Evolutionary conservation across 768 basidiomycete species (phyloP), one percentile per base, ranked within the genome.

Genomic region (Podaxis sp.): DNA sequence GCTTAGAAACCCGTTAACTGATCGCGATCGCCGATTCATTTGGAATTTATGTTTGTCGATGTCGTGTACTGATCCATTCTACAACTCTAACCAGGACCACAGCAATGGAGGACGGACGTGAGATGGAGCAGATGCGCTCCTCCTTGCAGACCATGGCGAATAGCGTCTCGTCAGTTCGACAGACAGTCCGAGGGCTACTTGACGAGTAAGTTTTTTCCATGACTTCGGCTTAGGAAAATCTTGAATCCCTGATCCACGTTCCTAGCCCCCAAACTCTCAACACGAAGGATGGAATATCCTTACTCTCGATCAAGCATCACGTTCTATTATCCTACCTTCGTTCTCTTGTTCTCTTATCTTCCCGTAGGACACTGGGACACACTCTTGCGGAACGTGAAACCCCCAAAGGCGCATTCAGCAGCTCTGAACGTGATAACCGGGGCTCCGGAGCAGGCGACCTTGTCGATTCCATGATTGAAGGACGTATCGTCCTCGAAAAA

Each of bases 241-340:
- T 33, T 33, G 33, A 33, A 64, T 64, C 52, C 19, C 63, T 68
- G 61, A 53, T 61, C 55, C 52, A 57, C 67, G 69, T 56, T 46
- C 17, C 17, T 64, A 77, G 66, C 63, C 69, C 53, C 53, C 67
- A 68, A 64, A 71, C 65, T 52, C 72, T 81, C 19, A 80, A 90
- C 64, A 83, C 81, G 11, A 82, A 80, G 68, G 83, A 92, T 33
- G 97, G 97, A 41, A 93, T 99, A 64, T 98, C 97, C 0, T 80
- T 99, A 4, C 80, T 99, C 24, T 91, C 93, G 11, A 76, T 95
- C 55, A 96, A 97, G 75, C 90, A 95, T 67, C 85, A 94, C 58
- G 73, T 91, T 22, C 81, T 97, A 63, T 75, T 98, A 2, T 89
- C 89, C 1, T 96, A 97, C 72, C 78, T 97, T 9, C 94, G 94